Percentiles rank a stretch among this genome's conserved stretches.
Conservation (phyloP, 139 green algal species). For the Picochlorum sp. region DNA sequence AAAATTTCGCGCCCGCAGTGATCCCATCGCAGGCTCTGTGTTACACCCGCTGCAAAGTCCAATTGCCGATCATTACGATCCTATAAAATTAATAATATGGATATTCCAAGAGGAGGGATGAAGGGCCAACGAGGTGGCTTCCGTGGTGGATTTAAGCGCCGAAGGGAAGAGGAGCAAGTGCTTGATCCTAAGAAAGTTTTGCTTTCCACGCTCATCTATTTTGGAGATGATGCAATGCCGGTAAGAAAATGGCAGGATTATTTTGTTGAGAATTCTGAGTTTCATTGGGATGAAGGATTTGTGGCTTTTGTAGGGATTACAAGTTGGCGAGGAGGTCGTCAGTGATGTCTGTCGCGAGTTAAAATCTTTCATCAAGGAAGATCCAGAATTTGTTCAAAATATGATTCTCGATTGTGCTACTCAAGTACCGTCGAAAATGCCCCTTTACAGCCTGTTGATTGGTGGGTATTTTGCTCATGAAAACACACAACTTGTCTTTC, state of each 20-base stretch:
- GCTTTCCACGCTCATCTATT: conserved; percentile 7
- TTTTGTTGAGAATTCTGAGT: not conserved
- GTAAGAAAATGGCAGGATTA: not conserved
- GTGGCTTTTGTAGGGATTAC: not conserved
- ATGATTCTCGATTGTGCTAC: conserved; percentile 54
- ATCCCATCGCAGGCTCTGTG: too few species aligned
- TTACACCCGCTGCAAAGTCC: too few species aligned
- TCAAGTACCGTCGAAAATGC: conserved; percentile 56
- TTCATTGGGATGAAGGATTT: not conserved
- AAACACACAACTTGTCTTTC: too few species aligned
- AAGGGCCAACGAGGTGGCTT: not conserved
- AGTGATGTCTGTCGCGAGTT: not conserved
- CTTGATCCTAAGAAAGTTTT: conserved; percentile 6
- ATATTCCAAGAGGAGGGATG: not conserved
- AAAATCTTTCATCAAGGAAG: conserved; percentile 2
- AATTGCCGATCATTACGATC: too few species aligned
- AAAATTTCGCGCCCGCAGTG: too few species aligned
- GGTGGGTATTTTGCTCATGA: conserved; percentile 37
- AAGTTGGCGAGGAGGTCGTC: conserved; percentile 1
- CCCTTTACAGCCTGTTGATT: conserved; percentile 57
- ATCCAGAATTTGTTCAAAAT: conserved; percentile 8
- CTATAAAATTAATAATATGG: too few species aligned
- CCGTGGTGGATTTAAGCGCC: not conserved
- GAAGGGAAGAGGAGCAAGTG: conserved; percentile 7
- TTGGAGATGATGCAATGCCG: conserved; percentile 13